Base-by-base conservation (phyloP, 495 filamentous ascomycete species). In the Halenospora varia region DNA sequence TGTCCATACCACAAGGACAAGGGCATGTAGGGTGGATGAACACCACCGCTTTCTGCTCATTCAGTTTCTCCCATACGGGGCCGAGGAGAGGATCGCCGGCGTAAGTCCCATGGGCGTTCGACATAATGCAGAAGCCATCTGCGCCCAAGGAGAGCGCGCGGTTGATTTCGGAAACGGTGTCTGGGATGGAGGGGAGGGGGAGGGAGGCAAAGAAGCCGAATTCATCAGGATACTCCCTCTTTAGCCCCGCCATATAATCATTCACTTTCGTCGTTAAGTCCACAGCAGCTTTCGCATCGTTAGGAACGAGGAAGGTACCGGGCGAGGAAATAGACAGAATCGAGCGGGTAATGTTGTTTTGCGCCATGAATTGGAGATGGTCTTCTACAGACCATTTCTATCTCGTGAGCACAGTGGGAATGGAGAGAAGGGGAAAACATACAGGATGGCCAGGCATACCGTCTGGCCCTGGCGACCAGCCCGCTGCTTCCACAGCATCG, bases 11-110 rank as follows among this genome's bases (percentile, higher is more conserved):
- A 53, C 17, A 64, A 51, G 46, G 35, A 46, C 60, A 64, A 17
- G 65, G 61, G 2, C 64, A 74, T 2, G 78, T 82, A 0, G 81
- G 82, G 55, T 84, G 82, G 19, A 83, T 73, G 62, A 84, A 83
- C 0, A 77, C 66, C 0, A 68, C 71, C 0, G 75, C 63, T 2
- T 70, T 68, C 1, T 66, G 62, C 6, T 63, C 40, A 26, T 71
- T 68, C 4, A 79, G 59, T 35, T 67, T 66, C 0, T 68, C 61
- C 18, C 73, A 78, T 8, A 84, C 60, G 0, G 68, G 68, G 20
- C 68, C 69, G 40, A 84, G 69, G 2, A 41, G 20, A 1, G 65
- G 20, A 52, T 80, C 73, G 10, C 82, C 80, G 2, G 80, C 70
- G 56, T 84, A 85, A 15, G 70, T 60, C 4, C 79, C 79, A 44